A percentile compares a stretch with the other conserved stretches of the same genome.
These are phyloP conservation scores for Ajuga chamaepitys DNA, from an alignment of 257 asterid genomes.

Conservation along the genomic window DNA sequence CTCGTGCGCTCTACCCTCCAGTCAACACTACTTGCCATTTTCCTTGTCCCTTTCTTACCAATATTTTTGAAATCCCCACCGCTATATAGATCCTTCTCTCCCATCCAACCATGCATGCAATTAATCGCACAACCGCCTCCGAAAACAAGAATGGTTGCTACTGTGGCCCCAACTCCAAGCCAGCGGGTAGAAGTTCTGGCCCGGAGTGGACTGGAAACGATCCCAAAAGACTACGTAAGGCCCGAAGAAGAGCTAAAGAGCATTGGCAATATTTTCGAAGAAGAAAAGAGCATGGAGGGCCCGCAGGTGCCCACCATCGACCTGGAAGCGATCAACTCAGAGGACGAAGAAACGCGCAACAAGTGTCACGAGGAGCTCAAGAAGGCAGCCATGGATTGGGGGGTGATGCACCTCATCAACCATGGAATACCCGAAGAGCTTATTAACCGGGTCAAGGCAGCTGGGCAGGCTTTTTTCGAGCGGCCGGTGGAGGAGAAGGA, in stretches of 20 bases:
- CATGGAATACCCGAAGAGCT: conserved; percentile 59
- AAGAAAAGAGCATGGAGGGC: conserved; percentile 42
- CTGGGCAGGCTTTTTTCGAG: conserved; percentile 58
- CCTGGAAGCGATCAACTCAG: conserved; percentile 33
- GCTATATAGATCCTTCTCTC: neutral
- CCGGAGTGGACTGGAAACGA: conserved; percentile 41
- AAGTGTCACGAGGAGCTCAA: conserved; percentile 49
- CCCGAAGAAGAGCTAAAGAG: conserved; percentile 54
- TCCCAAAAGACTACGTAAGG: conserved; percentile 78
- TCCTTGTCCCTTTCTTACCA: neutral
- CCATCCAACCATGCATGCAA: neutral
- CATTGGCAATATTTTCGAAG: conserved; percentile 56
- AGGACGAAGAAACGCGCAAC: conserved; percentile 27
- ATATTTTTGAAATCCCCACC: neutral
- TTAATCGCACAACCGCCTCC: neutral
- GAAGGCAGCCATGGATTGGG: conserved; percentile 82
- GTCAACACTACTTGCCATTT: conserved; percentile 21
- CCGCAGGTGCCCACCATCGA: conserved; percentile 62
- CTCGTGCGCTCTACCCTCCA: conserved; percentile 27
- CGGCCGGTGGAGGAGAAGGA: conserved; percentile 80
- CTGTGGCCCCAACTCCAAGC: conserved; percentile 17
- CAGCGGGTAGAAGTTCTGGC: conserved; percentile 67
- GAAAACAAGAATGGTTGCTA: conserved; percentile 6
- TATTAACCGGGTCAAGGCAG: conserved; percentile 37
- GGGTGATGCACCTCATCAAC: conserved; percentile 83